Conservation (phyloP, 2,329 filamentous ascomycete genomes). For the Penicillium oxalicum region DNA sequence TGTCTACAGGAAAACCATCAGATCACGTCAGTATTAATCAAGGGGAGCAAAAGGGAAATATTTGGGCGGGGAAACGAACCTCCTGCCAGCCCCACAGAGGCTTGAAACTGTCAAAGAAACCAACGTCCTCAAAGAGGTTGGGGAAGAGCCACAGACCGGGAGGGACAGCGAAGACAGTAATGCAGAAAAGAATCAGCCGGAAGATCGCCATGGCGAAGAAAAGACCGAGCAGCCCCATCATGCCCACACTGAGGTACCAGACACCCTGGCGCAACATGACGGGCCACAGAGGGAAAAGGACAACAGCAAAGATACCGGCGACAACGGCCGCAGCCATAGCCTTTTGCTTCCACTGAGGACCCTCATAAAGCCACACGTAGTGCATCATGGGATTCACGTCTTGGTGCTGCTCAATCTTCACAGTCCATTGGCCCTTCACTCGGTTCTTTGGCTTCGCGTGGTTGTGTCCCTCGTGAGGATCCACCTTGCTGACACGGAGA, state of each 20-base stretch:
- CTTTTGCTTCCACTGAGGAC: constrained; percentile 87
- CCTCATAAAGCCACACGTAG: constrained; percentile 96
- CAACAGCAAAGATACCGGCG: constrained; percentile 74
- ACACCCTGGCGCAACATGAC: constrained; percentile 84
- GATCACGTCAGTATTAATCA: neutral
- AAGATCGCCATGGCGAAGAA: constrained; percentile 99
- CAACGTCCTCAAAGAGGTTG: constrained; percentile 96
- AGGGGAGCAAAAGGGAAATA: neutral
- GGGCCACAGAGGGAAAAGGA: constrained; percentile 96
- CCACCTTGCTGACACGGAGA: constrained; percentile 77
- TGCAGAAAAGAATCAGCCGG: constrained; percentile 85
- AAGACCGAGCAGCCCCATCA: constrained; percentile 79
- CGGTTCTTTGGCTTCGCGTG: constrained; percentile 66
- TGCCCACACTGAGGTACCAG: constrained; percentile 94
- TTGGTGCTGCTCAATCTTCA: constrained; percentile 93
- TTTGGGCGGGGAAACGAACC: constrained; percentile 47
- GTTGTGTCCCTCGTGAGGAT: constrained; percentile 69
- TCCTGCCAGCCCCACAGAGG: constrained; percentile 98
- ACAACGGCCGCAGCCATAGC: constrained; percentile 82
- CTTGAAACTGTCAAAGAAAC: constrained; percentile 94
- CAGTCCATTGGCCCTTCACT: constrained; percentile 92
- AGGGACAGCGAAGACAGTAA: constrained; percentile 77
- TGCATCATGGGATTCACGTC: constrained; percentile 64
- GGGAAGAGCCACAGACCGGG: constrained; percentile 98
- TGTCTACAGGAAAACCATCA: neutral